These are phyloP conservation scores for Styphnolobium japonicum DNA, from an alignment of 306 rosid genomes.

Conservation along the genomic window DNA sequence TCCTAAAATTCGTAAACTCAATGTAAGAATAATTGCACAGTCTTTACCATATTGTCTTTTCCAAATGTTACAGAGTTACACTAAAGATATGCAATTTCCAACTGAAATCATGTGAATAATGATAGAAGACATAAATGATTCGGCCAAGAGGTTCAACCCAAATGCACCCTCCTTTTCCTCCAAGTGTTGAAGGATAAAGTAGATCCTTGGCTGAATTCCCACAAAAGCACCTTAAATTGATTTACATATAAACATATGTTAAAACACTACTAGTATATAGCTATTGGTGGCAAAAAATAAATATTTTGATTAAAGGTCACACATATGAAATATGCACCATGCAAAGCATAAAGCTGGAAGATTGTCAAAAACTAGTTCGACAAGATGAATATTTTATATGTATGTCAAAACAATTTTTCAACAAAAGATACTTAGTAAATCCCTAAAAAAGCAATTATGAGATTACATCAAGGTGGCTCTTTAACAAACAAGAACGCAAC, in stretches of 20 bases:
- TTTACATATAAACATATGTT: not conserved
- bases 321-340: no score
- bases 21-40: not conserved
- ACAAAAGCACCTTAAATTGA: not conserved
- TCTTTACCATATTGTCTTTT: not conserved
- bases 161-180: not conserved
- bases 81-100: not conserved
- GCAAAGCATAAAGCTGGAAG: no score
- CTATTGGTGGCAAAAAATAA: no score
- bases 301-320: no score
- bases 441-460: no score
- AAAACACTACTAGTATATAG: no score
- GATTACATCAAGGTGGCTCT: no score
- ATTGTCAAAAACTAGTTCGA: no score
- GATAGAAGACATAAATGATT: not conserved
- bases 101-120: not conserved
- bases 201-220: not conserved
- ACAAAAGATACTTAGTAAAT: no score
- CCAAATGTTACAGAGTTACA: not conserved
- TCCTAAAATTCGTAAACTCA: constrained; percentile 46
- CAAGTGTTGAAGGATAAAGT: not conserved
- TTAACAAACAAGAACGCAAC: no score
- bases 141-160: not conserved
- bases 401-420: no score
- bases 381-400: no score